Evolutionary conservation across 2,329 filamentous ascomycete species (phyloP), one percentile per base, ranked within the genome.

Genomic region (Hymenoscyphus albidus): DNA sequence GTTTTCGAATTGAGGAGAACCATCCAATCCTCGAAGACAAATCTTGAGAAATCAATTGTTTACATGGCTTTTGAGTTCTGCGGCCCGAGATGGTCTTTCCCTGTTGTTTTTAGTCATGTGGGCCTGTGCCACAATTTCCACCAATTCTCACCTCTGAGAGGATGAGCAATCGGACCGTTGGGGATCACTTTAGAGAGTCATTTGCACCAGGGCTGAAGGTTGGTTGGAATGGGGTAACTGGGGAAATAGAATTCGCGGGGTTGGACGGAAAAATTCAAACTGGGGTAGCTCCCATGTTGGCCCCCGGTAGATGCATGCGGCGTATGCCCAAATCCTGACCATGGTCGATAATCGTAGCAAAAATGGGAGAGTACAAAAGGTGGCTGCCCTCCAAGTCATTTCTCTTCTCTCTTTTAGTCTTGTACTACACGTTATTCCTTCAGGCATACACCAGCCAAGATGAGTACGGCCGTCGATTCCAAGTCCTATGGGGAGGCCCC

Each of bases 381-480:
- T 10, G n/a, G n/a, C 9, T 3, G 44, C 44, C 22, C 12, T 18
- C 44, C 44, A 22, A 12, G 44, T 51, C n/a, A 10, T 18, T 12
- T 22, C 18, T 51, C 9, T 16, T 12, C 22, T 12, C 14, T 22
- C 44, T 51, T n/a, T 10, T 18, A 51, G 22, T 22, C 44, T 51
- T 51, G 44, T 51, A 51, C 44, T 10, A 51, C 6, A n/a, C 18
- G 9, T 16, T 22, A 10, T 18, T 12, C 14, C 44, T 62, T 55
- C 56, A 61, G 60, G 44, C 55, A 60, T 40, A 62, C 51, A 65
- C 58, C 48, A 59, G 64, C 61, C 58, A 68, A 59, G 54, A 67
- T 67, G 63, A 64, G 64, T 64, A 35, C 63, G 58, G 31, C 63
- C 57, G 59, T 61, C 56, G 67, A 68, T 64, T 59, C 63, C 22